A percentile compares a stretch with the other conserved stretches of the same genome.
phyloP scores from a whole-genome alignment of 352 stramenopile species.

The Saprolegnia parasitica region DNA sequence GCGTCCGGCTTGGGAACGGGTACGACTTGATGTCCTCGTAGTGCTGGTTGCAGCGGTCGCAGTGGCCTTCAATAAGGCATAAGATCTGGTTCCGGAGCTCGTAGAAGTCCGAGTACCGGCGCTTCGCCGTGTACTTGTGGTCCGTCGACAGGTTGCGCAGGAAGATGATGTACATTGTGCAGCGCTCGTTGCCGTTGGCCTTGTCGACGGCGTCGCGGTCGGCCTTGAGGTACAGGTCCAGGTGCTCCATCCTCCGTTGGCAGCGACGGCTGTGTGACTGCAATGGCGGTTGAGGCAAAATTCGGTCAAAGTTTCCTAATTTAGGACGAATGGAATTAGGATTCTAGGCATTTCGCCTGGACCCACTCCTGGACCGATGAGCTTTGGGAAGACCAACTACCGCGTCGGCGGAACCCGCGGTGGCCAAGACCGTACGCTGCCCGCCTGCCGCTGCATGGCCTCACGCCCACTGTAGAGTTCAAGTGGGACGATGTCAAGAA shows the following conservation, averaged over 20 bases:
- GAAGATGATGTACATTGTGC: conserved; percentile 83
- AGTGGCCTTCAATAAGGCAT: conserved; percentile 75
- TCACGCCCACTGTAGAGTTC: conserved; percentile 53
- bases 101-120: conserved; percentile 84
- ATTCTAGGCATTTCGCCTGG: too few species aligned
- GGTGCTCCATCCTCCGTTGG: conserved; percentile 29
- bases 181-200: conserved; percentile 47
- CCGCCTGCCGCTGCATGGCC: not conserved
- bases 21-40: conserved; percentile 66
- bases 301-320: too few species aligned
- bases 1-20: conserved; percentile 65
- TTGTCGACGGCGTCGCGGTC: conserved; percentile 26
- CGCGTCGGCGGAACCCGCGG: conserved; percentile 79
- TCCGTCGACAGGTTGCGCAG: conserved; percentile 67
- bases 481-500: conserved; percentile 93
- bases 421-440: conserved; percentile 67
- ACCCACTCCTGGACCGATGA: conserved; percentile 57
- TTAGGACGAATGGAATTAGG: too few species aligned
- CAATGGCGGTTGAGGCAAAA: not conserved
- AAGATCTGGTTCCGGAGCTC: conserved; percentile 79
- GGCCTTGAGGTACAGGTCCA: conserved; percentile 22
- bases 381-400: conserved; percentile 83
- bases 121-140: conserved; percentile 67
- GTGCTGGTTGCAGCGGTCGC: conserved; percentile 56
- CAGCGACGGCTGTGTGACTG: too few species aligned